phyloP scores from a whole-genome alignment of 2,329 filamentous ascomycete genomes.

The Claviceps arundinis region DNA sequence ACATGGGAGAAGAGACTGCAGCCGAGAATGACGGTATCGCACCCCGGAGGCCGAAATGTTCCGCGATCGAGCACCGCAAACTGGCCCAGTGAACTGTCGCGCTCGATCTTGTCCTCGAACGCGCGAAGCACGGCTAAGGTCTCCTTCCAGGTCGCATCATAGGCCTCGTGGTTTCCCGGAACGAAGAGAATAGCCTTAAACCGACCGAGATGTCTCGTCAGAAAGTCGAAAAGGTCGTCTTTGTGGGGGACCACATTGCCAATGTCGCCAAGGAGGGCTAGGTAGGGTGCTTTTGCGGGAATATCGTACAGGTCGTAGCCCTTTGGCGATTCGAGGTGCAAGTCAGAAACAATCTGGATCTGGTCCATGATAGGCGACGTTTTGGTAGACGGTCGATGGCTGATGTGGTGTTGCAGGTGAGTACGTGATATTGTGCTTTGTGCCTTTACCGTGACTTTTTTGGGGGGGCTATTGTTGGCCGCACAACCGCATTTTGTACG shows the following conservation, averaged over 20 bases:
- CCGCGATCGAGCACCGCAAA: constrained; percentile 26
- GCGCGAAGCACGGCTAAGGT: constrained; percentile 15
- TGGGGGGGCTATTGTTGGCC: too few relatives aligned
- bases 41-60: constrained; percentile 12
- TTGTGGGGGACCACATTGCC: constrained; percentile 29
- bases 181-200: constrained; percentile 39
- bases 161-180: constrained; percentile 44
- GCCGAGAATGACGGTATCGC: constrained; percentile 19
- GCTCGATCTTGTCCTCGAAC: constrained; percentile 17
- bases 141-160: constrained; percentile 24
- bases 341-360: constrained; percentile 34
- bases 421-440: too few relatives aligned
- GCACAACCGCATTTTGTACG: too few relatives aligned
- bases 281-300: constrained; percentile 29
- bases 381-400: background rate
- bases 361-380: background rate
- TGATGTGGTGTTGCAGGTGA: too few relatives aligned
- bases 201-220: constrained; percentile 30
- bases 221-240: constrained; percentile 28
- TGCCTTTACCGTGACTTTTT: too few relatives aligned
- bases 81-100: constrained; percentile 18
- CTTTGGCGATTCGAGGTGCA: constrained; percentile 38
- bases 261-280: constrained; percentile 45
- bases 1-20: constrained; percentile 36
- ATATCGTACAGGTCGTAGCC: constrained; percentile 38